Percentiles rank a stretch among this genome's conserved stretches.
These are phyloP conservation scores for Diaporthe vexans DNA, from an alignment of 2,329 filamentous ascomycete genomes.

Conservation along the genomic window DNA sequence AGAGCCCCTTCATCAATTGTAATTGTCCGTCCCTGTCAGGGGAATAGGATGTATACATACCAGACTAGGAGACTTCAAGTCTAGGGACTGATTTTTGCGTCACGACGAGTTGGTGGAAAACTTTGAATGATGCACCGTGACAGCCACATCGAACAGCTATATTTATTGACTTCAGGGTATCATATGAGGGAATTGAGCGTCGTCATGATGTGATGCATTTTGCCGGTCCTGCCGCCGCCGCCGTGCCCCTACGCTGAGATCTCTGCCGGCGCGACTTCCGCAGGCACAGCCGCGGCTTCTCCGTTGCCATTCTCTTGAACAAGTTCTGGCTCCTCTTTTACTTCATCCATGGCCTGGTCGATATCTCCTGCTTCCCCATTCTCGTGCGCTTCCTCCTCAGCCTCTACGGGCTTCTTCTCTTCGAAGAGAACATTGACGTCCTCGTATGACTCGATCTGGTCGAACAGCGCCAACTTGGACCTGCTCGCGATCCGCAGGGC, in stretches of 20 bases:
- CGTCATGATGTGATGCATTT: neutral
- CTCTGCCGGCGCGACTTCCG: neutral
- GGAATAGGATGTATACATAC: too few relatives aligned
- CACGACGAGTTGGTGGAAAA: neutral
- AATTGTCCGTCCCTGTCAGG: too few relatives aligned
- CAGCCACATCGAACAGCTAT: neutral
- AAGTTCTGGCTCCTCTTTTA: neutral
- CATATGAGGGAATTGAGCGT: slow-evolving; percentile 21
- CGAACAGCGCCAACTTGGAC: slow-evolving; percentile 81
- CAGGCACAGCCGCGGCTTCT: neutral
- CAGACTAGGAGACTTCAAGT: neutral
- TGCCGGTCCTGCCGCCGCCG: slow-evolving; percentile 7
- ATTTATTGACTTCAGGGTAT: slow-evolving; percentile 32
- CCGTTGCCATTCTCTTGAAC: slow-evolving; percentile 23
- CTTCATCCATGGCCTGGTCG: slow-evolving; percentile 19
- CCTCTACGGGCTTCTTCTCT: slow-evolving; percentile 46
- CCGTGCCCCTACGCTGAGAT: neutral
- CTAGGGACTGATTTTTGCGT: neutral
- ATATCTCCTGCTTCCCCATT: slow-evolving; percentile 41
- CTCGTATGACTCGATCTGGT: slow-evolving; percentile 88
- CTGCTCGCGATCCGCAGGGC: slow-evolving; percentile 85
- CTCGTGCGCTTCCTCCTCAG: slow-evolving; percentile 53
- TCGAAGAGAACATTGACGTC: slow-evolving; percentile 74
- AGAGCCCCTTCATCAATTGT: too few relatives aligned
- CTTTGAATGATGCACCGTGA: neutral